A percentile compares a stretch with the other conserved stretches of the same genome.
Evolutionary conservation across 1,284 basidiomycete genomes (phyloP).

Genomic region (Apiotrichum laibachii): DNA sequence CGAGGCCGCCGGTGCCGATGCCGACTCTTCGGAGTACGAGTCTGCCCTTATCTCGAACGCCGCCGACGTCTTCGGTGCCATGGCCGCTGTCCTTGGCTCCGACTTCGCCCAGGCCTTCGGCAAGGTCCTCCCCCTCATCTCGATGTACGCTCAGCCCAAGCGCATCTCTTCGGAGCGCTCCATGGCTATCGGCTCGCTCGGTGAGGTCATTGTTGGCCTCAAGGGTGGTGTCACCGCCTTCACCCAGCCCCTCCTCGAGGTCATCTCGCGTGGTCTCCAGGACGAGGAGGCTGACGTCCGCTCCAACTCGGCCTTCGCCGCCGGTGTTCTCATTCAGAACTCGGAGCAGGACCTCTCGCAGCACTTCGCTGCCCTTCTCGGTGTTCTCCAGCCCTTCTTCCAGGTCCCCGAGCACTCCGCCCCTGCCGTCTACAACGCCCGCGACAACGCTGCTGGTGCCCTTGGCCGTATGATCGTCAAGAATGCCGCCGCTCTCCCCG

Average conservation of each 20-base stretch:
- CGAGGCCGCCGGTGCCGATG: constrained; percentile 65
- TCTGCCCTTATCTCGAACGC: constrained; percentile 92
- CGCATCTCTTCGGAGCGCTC: constrained; percentile 88
- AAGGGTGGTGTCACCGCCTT: constrained; percentile 80
- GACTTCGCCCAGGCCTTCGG: constrained; percentile 84
- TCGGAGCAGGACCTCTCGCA: constrained; percentile 75
- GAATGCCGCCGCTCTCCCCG: constrained; percentile 75
- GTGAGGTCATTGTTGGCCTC: constrained; percentile 93
- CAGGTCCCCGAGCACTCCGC: constrained; percentile 57
- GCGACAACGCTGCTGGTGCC: constrained; percentile 93
- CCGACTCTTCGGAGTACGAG: constrained; percentile 88
- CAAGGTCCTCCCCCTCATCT: constrained; percentile 83
- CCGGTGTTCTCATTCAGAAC: constrained; percentile 88
- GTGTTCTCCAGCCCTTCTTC: constrained; percentile 80
- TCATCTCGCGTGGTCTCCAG: constrained; percentile 74
- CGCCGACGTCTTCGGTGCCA: constrained; percentile 86
- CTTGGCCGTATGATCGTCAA: constrained; percentile 84
- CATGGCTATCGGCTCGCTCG: constrained; percentile 87
- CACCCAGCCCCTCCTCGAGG: constrained; percentile 72
- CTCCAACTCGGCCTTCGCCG: constrained; percentile 93
- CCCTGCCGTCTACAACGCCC: constrained; percentile 71
- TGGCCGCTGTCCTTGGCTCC: constrained; percentile 78
- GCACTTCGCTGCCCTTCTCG: constrained; percentile 76
- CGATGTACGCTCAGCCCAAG: constrained; percentile 86
- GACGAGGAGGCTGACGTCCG: constrained; percentile 89